A percentile compares a stretch with the other conserved stretches of the same genome.
Conservation (phyloP, 1,284 basidiomycete species). For the Cutaneotrichosporon sp. region DNA sequence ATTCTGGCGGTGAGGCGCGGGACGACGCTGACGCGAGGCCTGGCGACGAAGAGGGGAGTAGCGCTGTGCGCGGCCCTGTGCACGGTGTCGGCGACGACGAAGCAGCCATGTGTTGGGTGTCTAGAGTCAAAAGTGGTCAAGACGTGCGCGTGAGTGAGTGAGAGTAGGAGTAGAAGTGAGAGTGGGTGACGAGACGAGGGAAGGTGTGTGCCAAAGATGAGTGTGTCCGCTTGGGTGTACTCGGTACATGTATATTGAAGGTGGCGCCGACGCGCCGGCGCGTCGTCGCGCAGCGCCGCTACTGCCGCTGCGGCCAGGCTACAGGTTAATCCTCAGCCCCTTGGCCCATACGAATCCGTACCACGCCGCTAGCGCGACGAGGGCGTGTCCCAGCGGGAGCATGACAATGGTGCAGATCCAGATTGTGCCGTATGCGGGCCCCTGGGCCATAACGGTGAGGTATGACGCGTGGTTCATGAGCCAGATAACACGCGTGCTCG, state of each 20-base stretch:
- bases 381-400: constrained; percentile 37
- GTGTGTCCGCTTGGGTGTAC: not conserved
- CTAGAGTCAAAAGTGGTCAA: too few species aligned
- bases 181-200: not conserved
- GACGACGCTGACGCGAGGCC: too few species aligned
- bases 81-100: too few species aligned
- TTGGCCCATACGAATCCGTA: not conserved
- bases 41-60: too few species aligned
- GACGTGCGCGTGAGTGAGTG: too few species aligned
- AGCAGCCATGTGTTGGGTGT: too few species aligned
- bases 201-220: not conserved
- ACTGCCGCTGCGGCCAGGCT: not conserved
- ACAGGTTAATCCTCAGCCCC: constrained; percentile 1
- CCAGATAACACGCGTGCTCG: constrained; percentile 45
- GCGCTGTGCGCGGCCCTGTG: too few species aligned
- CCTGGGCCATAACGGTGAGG: constrained; percentile 38
- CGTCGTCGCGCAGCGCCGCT: not conserved
- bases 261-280: not conserved
- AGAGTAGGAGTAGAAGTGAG: too few species aligned
- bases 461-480: constrained; percentile 45
- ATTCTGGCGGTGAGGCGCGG: too few species aligned
- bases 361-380: constrained; percentile 26
- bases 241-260: not conserved
- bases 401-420: constrained; percentile 48
- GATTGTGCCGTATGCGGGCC: constrained; percentile 44